Evolutionary conservation across 2,329 filamentous ascomycete species (phyloP).

Genomic region (Byssochlamys sp.): DNA sequence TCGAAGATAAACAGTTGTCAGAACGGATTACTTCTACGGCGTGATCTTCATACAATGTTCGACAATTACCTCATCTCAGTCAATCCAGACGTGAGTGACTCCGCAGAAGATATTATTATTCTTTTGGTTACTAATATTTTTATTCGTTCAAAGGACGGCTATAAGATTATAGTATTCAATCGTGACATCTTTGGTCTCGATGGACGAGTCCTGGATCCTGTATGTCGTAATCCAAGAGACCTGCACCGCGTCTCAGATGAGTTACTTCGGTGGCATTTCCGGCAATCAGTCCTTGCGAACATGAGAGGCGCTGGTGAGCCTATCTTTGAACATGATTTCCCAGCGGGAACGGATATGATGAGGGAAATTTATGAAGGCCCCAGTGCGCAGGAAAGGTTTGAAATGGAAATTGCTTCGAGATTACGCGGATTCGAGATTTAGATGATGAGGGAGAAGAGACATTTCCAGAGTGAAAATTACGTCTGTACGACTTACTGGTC

Average conservation of each 20-base stretch:
- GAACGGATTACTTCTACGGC: conserved; percentile 5
- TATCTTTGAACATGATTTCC: conserved; percentile 4
- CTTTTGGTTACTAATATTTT: not conserved
- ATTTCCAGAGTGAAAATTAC: too few relatives aligned
- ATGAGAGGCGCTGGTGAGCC: conserved; percentile 15
- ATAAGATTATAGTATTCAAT: not conserved
- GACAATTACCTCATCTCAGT: conserved; percentile 7
- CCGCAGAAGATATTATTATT: not conserved
- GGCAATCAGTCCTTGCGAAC: conserved; percentile 13
- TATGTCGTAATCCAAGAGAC: conserved; percentile 4
- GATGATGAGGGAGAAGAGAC: not conserved
- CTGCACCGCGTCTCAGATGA: conserved; percentile 3
- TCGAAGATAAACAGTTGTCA: conserved; percentile 5
- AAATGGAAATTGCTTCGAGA: conserved; percentile 3
- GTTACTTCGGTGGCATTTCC: conserved; percentile 13
- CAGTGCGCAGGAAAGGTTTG: conserved; percentile 1
- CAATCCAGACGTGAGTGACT: conserved; percentile 7
- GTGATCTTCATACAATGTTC: conserved; percentile 6
- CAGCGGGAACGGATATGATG: conserved; percentile 10
- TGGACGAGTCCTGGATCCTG: conserved; percentile 3
- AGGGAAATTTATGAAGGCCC: conserved; percentile 3
- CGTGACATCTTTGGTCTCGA: not conserved
- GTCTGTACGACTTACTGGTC: too few relatives aligned
- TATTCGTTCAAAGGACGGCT: not conserved
- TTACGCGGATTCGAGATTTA: not conserved